Evolutionary conservation across 2,329 filamentous ascomycete genomes (phyloP), one percentile per base, ranked within the genome.

Genomic region (Corynespora cassiicola): DNA sequence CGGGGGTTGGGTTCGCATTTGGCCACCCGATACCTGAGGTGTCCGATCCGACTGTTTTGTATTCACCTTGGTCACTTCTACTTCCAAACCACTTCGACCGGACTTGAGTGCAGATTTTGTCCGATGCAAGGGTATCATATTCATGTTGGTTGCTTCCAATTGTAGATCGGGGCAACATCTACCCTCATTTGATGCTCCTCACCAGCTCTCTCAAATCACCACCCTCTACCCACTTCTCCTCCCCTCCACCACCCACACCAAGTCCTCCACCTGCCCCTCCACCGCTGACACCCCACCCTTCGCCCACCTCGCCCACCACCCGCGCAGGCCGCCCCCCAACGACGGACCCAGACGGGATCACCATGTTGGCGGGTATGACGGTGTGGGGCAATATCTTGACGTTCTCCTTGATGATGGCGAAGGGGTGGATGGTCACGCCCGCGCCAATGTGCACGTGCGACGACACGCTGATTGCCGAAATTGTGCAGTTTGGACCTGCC

Each of bases 331-430:
- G 50, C 5, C 63, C 58, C 26, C 86, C 92, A n/a, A 99, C 90
- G 38, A 97, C 82, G 38, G 86, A 91, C 65, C 94, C 95, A 62
- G 90, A 91, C 1, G 92, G 90, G 38, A 97, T 87, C 16, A 97
- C 89, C 85, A 95, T 95, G 45, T 90, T 87, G 0, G 87, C 77
- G 2, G 94, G 88, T 5, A 99, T 81, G 4, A 96, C 85, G 0
- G 88, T 83, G 19, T 87, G 87, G 44, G 96, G 90, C 52, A 97
- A 72, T 25, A 99, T 83, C 66, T 87, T 86, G 31, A 95, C 90
- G 61, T 90, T 95, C 66, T 97, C 94, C 69, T 96, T 96, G 63
- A 97, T 82, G 45, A 96, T 92, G 32, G 86, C 87, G 68, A 96
- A 91, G 53, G 90, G 87, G 39, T 89, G 88, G 32, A 99, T 77